These are phyloP conservation scores for Rhizopus delemar DNA, from an alignment of 371 early-diverging fungal genomes.

Conservation along the genomic window DNA sequence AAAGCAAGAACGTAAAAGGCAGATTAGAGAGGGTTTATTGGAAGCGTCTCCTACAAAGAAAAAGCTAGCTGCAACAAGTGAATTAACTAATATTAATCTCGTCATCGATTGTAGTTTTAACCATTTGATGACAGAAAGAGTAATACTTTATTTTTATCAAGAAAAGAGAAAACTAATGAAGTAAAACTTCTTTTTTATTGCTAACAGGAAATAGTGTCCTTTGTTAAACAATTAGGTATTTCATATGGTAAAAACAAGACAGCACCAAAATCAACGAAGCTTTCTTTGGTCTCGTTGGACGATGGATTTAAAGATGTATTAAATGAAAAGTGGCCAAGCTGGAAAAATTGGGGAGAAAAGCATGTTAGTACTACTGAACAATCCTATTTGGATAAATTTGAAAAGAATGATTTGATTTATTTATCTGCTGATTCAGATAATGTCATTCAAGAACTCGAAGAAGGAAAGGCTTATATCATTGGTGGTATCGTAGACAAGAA, in stretches of 20 bases:
- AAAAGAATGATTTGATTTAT: conserved; percentile 70
- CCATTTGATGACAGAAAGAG: conserved; percentile 74
- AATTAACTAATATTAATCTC: conserved; percentile 41
- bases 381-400: conserved; percentile 45
- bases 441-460: conserved; percentile 67
- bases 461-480: conserved; percentile 76
- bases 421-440: conserved; percentile 90
- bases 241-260: conserved; percentile 60
- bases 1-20: conserved; percentile 25
- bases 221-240: conserved; percentile 20
- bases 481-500: conserved; percentile 96
- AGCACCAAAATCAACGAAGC: conserved; percentile 46
- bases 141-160: conserved; percentile 17
- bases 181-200: background rate
- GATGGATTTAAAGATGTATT: conserved; percentile 32
- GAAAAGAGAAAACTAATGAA: background rate
- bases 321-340: conserved; percentile 46
- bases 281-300: conserved; percentile 50
- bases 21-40: conserved; percentile 35
- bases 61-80: conserved; percentile 22
- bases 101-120: conserved; percentile 79
- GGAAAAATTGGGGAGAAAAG: conserved; percentile 39
- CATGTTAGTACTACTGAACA: conserved; percentile 29
- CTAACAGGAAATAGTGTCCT: conserved; percentile 30
- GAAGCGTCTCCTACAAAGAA: conserved; percentile 33